Conservation (phyloP, 306 rosid species). For the Medicago ruthenica region DNA sequence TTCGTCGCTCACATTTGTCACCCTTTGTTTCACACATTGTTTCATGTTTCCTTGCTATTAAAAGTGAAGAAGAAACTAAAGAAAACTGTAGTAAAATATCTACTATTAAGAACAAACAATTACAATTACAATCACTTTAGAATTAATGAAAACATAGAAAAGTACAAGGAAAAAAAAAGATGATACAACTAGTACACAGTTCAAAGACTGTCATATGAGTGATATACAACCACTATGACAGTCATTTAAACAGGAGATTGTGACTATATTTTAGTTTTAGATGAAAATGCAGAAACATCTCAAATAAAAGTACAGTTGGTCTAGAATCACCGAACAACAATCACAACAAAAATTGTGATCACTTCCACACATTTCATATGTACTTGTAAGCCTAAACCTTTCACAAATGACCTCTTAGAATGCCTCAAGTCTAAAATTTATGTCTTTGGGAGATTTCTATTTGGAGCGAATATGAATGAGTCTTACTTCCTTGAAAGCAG, state of each 20-base stretch:
- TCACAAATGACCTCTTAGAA: conserved; percentile 8
- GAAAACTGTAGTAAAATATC: neutral
- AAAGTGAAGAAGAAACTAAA: neutral
- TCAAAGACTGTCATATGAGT: neutral
- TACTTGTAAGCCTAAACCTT: neutral
- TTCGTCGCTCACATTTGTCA: neutral
- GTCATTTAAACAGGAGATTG: neutral
- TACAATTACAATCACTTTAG: neutral
- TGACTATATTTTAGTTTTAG: neutral
- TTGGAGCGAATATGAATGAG: conserved; percentile 34
- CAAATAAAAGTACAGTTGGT: conserved; percentile 9
- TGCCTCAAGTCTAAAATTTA: conserved; percentile 17
- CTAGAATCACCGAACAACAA: neutral
- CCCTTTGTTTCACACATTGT: neutral
- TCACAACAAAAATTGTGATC: neutral
- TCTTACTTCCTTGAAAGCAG: conserved; percentile 40
- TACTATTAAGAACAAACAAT: neutral
- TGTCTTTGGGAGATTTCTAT: neutral
- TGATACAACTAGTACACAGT: neutral
- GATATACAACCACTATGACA: neutral
- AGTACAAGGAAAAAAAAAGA: neutral
- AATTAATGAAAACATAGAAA: neutral
- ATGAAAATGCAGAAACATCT: conserved; percentile 14
- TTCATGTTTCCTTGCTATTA: neutral
- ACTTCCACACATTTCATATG: neutral